A percentile compares a stretch with the other conserved stretches of the same genome.
Evolutionary conservation across 2,329 filamentous ascomycete species (phyloP).

Genomic region (Chaetothyriales sp.): DNA sequence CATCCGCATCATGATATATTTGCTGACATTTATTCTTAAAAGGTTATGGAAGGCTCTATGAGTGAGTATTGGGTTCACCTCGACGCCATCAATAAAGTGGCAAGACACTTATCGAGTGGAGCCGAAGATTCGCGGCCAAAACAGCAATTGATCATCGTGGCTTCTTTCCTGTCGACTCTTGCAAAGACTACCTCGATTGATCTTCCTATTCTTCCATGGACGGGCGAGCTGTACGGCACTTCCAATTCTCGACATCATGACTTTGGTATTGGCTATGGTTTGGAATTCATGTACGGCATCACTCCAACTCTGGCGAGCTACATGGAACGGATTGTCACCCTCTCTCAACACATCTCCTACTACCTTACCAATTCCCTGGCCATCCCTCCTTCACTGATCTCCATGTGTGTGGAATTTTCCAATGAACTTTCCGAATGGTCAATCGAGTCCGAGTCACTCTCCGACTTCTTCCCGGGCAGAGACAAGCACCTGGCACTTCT

Average conservation of each 20-base stretch:
- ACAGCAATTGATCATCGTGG: slow-evolving; percentile 13
- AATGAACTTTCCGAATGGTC: slow-evolving; percentile 5
- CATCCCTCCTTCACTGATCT: slow-evolving; percentile 1
- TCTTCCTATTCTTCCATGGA: slow-evolving; percentile 4
- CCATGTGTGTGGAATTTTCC: slow-evolving; percentile 3
- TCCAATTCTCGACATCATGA: slow-evolving; percentile 3
- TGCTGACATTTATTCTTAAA: slow-evolving; percentile 1
- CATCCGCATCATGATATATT: neutral
- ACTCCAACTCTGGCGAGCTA: slow-evolving; percentile 13
- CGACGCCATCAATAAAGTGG: slow-evolving; percentile 9
- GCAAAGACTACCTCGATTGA: slow-evolving; percentile 12
- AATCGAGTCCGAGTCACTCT: slow-evolving; percentile 6
- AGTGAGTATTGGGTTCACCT: slow-evolving; percentile 16
- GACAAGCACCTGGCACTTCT: slow-evolving; percentile 4
- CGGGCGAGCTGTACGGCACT: neutral
- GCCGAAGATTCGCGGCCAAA: slow-evolving; percentile 3
- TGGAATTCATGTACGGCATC: slow-evolving; percentile 17
- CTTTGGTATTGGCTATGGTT: slow-evolving; percentile 2
- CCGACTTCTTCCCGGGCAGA: slow-evolving; percentile 1
- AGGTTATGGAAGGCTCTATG: slow-evolving; percentile 15
- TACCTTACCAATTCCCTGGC: slow-evolving; percentile 6
- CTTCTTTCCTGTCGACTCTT: slow-evolving; percentile 14
- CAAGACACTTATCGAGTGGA: slow-evolving; percentile 2
- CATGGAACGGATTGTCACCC: slow-evolving; percentile 7
- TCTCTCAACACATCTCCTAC: slow-evolving; percentile 9